Evolutionary conservation across 108 stramenopile genomes (phyloP).

Genomic region (Pseudonitzschia multistriata): DNA sequence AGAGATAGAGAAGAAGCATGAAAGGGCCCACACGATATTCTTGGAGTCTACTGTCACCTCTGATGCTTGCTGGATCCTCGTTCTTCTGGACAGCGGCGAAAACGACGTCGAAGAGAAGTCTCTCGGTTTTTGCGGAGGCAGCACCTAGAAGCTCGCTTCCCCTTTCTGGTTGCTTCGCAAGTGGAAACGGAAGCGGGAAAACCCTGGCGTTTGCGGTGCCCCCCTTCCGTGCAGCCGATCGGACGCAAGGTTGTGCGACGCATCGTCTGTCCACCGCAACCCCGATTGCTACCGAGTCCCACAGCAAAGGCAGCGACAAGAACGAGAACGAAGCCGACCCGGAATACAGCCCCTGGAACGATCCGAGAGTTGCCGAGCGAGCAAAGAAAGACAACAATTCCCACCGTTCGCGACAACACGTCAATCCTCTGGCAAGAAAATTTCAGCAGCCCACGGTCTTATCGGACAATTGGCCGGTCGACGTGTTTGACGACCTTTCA

Average conservation of each 20-base stretch:
- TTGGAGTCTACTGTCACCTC: not conserved
- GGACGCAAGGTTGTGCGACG: not conserved
- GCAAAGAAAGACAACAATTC: slow-evolving; percentile 22
- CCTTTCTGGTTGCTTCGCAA: not conserved
- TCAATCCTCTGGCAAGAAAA: slow-evolving; percentile 77
- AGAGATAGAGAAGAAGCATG: not conserved
- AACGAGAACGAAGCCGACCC: not conserved
- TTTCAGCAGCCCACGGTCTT: slow-evolving; percentile 66
- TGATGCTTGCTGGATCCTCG: slow-evolving; percentile 4
- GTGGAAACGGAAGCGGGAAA: not conserved
- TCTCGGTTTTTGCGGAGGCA: not conserved
- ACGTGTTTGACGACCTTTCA: slow-evolving; percentile 51
- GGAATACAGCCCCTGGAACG: slow-evolving; percentile 34
- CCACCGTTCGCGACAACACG: slow-evolving; percentile 80
- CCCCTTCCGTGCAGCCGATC: not conserved
- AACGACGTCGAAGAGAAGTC: not conserved
- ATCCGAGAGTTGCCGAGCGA: slow-evolving; percentile 20
- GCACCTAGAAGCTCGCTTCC: not conserved
- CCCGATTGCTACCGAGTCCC: not conserved
- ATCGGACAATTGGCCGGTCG: slow-evolving; percentile 62
- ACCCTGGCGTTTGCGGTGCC: not conserved
- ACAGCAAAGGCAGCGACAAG: not conserved
- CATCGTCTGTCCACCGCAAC: not conserved
- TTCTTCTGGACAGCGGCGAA: not conserved
- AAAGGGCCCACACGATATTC: not conserved